Conservation (phyloP, 352 stramenopile genomes). For the Blastocystis sp. region DNA sequence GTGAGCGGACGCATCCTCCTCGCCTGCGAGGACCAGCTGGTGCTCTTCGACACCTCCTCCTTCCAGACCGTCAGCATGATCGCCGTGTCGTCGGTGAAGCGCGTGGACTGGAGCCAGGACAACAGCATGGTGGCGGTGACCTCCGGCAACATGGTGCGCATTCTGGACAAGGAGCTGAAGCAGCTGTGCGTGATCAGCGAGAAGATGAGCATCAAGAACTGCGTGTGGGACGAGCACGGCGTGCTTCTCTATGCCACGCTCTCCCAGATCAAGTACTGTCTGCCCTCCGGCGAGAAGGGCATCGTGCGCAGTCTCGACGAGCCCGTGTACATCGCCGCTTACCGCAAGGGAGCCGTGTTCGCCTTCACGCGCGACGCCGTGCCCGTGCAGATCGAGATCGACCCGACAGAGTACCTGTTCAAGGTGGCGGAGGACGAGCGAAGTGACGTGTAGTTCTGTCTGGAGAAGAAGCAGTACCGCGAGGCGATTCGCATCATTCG, state of each 20-base stretch:
- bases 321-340: conserved; percentile 93
- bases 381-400: conserved; percentile 92
- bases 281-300: conserved; percentile 88
- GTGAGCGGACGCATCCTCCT: conserved; percentile 95
- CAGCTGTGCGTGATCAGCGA: conserved; percentile 95
- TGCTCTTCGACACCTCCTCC: conserved; percentile 97
- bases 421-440: conserved; percentile 80
- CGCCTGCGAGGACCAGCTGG: conserved; percentile 92
- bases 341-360: conserved; percentile 91
- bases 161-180: conserved; percentile 95
- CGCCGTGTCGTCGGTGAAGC: conserved; percentile 93
- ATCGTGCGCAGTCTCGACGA: conserved; percentile 97
- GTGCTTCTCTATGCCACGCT: conserved; percentile 98
- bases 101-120: conserved; percentile 94
- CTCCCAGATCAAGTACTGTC: conserved; percentile 90
- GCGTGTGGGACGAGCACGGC: conserved; percentile 89
- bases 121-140: conserved; percentile 94
- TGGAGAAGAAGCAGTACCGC: conserved; percentile 92
- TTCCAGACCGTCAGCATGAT: conserved; percentile 92
- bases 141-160: conserved; percentile 94
- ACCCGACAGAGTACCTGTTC: conserved; percentile 98
- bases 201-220: conserved; percentile 92
- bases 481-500: conserved; percentile 99
- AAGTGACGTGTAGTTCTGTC: conserved; percentile 76
- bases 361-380: conserved; percentile 93